Evolutionary conservation across 2,329 filamentous ascomycete genomes (phyloP), one percentile per base, ranked within the genome.

Genomic region (Bimuria novae-zelandiae): DNA sequence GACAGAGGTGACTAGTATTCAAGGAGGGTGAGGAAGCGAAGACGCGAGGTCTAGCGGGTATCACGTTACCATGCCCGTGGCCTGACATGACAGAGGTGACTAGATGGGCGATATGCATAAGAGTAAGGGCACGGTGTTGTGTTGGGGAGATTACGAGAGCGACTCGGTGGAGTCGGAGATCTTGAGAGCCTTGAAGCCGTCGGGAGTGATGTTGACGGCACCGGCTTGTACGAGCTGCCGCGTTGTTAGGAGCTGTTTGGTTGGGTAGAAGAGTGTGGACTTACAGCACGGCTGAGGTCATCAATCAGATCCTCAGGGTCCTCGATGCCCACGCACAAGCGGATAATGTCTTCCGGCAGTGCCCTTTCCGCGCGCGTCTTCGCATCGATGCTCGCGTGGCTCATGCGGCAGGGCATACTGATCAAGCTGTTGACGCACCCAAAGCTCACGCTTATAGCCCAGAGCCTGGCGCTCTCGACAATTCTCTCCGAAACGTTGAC

Each of bases 381-480:
- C 54, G 92, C 90, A 71, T 97, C 94, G 69, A 99, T 99, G 71
- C 91, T 96, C 33, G 94, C 94, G 76, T 99, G 94, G 76, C 93
- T 97, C 95, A 99, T 99, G 68, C 93, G 92, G 78, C 94, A 99
- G 7, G 94, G 93, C 93, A 99, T 97, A 78, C 92, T 97, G 76
- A 99, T 99, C 73, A 99, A 79, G 72, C 90, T 96, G 79, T 99
- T 99, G 61, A 99, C 94, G 73, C 94, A 97, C 42, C 94, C 94
- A 72, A 99, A 99, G 69, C 91, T 96, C 54, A 99, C 94, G 61
- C 90, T 95, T 64, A 99, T 99, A 29, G 89, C 92, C 87, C 91
- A 99, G 27, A 99, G 80, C 60, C 89, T 86, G 2, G 94, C 90
- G 25, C 89, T 90, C 77, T 97, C 94, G 4, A 99, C 94, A 65